These are phyloP conservation scores for Osmanthus fragrans DNA, from an alignment of 257 asterid species.

Conservation along the genomic window DNA sequence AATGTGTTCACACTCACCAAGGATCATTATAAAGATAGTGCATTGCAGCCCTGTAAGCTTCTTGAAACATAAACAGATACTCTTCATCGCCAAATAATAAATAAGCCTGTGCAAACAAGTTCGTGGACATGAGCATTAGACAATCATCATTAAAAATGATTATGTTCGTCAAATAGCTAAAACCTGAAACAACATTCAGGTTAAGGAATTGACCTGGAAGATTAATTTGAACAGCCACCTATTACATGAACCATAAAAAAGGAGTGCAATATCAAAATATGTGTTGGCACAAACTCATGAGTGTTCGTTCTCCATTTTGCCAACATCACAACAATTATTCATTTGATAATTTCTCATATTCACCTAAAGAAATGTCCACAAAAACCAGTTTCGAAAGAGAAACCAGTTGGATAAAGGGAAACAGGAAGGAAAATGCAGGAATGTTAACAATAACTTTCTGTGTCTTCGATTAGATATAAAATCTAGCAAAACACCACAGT, in stretches of 20 bases:
- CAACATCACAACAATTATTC: not conserved
- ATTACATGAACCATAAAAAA: not conserved
- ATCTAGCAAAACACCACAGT: not conserved
- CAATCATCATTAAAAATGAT: not conserved
- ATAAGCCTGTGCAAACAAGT: slow-evolving; percentile 58
- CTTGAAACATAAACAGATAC: slow-evolving; percentile 92
- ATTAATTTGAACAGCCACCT: not conserved
- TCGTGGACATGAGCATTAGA: slow-evolving; percentile 1
- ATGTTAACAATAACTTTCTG: not conserved
- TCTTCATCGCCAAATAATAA: slow-evolving; percentile 95
- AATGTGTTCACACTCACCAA: slow-evolving; percentile 56
- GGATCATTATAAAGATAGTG: slow-evolving; percentile 87
- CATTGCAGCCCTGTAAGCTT: slow-evolving; percentile 96
- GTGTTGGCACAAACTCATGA: not conserved
- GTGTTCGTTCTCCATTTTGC: not conserved
- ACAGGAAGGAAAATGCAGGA: not conserved
- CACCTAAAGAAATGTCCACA: not conserved
- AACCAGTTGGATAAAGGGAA: not conserved
- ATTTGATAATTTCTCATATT: not conserved
- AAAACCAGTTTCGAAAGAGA: not conserved
- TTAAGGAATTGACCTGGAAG: not conserved
- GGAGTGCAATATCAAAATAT: not conserved
- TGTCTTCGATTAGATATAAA: not conserved
- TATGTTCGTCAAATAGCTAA: not conserved
- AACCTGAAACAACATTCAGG: not conserved